These are phyloP conservation scores for Fusarium sp. DNA, from an alignment of 2,329 filamentous ascomycete genomes.

Conservation along the genomic window DNA sequence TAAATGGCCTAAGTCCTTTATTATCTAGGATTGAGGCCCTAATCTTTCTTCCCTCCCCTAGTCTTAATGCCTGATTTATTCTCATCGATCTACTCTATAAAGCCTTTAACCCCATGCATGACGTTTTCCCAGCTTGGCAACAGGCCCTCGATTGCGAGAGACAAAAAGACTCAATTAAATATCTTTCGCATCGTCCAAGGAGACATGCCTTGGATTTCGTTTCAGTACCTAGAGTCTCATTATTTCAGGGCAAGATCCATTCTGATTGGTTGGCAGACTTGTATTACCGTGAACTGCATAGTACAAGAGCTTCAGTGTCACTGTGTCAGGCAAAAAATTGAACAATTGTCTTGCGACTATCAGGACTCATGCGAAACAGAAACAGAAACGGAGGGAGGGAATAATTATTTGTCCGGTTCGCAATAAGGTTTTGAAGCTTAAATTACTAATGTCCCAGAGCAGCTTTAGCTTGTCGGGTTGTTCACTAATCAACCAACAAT, in stretches of 20 bases:
- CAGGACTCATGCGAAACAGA: not conserved
- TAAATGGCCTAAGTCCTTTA: accelerated
- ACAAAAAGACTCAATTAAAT: no score
- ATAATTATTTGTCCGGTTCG: not conserved
- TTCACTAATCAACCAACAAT: not conserved
- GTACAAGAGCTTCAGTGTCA: not conserved
- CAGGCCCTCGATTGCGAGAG: no score
- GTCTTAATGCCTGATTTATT: no score
- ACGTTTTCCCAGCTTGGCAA: no score
- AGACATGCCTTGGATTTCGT: no score
- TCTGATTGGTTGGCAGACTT: no score
- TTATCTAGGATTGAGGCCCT: accelerated
- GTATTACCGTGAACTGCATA: no score
- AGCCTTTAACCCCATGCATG: no score
- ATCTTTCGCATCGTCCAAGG: no score
- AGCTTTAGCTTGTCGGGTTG: not conserved
- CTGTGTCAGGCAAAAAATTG: not conserved
- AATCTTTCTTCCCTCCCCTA: not conserved
- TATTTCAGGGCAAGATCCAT: no score
- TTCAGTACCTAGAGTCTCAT: no score
- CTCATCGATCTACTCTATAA: no score
- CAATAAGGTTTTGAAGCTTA: accelerated
- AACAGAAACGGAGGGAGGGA: not conserved
- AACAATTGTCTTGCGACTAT: not conserved
- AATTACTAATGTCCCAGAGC: not conserved